A percentile compares a stretch with the other conserved stretches of the same genome.
Evolutionary conservation across 2,329 filamentous ascomycete species (phyloP).

Genomic region (Fusarium cicatricum): DNA sequence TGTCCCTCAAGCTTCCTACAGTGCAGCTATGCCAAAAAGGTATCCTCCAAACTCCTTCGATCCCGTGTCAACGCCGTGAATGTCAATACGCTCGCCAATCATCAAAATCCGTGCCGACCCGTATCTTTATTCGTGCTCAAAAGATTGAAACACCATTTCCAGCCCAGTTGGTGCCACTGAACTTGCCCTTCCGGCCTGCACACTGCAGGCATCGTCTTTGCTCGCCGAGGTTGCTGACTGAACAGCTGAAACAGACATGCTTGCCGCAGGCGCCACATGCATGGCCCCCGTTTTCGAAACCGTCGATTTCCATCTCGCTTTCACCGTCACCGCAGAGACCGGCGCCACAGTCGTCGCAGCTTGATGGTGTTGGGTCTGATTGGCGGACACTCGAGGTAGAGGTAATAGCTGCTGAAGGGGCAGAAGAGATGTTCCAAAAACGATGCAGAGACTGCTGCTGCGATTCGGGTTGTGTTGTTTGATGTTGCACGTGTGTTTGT

Average conservation of each 20-base stretch:
- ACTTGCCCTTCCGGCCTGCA: constrained; percentile 49
- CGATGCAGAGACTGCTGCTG: constrained; percentile 64
- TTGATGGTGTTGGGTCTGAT: constrained; percentile 39
- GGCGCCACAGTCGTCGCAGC: constrained; percentile 64
- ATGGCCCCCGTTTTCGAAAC: constrained; percentile 37
- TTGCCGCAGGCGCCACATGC: constrained; percentile 62
- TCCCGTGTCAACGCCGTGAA: constrained; percentile 1
- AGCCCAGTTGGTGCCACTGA: constrained; percentile 30
- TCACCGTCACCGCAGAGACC: constrained; percentile 33
- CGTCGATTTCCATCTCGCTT: constrained; percentile 53
- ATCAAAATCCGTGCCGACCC: not conserved
- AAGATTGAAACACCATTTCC: constrained; percentile 32
- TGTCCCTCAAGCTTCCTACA: too few relatives aligned
- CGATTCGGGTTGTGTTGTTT: constrained; percentile 13
- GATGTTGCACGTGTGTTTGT: constrained; percentile 14
- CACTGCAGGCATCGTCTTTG: constrained; percentile 62
- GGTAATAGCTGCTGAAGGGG: constrained; percentile 41
- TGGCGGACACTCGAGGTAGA: constrained; percentile 34
- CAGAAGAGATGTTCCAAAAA: constrained; percentile 65
- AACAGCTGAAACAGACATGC: constrained; percentile 66
- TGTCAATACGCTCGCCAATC: not conserved
- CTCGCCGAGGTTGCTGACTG: constrained; percentile 65
- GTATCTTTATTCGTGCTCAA: constrained; percentile 10
- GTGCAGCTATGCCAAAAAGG: constrained; percentile 5
- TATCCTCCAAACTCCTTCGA: constrained; percentile 23